Evolutionary conservation across 306 rosid species (phyloP), one percentile per base, ranked within the genome.

Genomic region (Vigna unguiculata): DNA sequence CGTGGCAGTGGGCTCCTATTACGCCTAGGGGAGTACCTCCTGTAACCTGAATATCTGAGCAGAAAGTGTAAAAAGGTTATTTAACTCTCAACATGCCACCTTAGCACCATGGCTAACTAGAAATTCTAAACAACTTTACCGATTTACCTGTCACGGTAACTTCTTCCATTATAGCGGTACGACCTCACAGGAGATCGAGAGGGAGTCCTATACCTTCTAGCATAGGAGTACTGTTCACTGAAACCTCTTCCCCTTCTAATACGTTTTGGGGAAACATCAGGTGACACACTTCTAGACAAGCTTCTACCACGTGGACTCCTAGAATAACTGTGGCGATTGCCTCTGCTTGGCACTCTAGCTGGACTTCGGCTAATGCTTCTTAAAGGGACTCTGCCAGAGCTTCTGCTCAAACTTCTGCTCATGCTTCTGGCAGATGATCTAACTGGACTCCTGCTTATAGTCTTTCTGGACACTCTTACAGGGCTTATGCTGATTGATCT

Each of bases 191-290:
- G 97, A 81, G 99, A 95, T 16, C 78, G 58, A 41, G 99, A 95
- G 28, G 97, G 97, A 52, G 97, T 95, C 78, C 96, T 87, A 52
- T 95, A 95, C 81, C 97, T 86, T 63, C 99, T 90, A 32, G 99
- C 97, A 82, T 87, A 95, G 63, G 99, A 95, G 84, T 92, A 95
- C 9, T 92, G 88, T 81, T 95, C 92, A 67, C 99, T 95, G 68
- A 95, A 92, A 76, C 99, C 99, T 61, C 97, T 91, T 48, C 99
- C 99, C 86, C 97, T 90, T 79, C 97, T 88, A 72, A 95, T 86
- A 72, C 97, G 97, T 85, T 90, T 92, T 62, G 97, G 99, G 10
- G 98, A 90, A 15, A 76, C 88, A 86, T 86, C 89, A 28, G 95
- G 97, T 58, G 99, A 95, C 32, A 68, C 89, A 73, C 99, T 95